Base-by-base conservation (phyloP, 768 basidiomycete species). In the Lanmaoa pseudosensibilis region DNA sequence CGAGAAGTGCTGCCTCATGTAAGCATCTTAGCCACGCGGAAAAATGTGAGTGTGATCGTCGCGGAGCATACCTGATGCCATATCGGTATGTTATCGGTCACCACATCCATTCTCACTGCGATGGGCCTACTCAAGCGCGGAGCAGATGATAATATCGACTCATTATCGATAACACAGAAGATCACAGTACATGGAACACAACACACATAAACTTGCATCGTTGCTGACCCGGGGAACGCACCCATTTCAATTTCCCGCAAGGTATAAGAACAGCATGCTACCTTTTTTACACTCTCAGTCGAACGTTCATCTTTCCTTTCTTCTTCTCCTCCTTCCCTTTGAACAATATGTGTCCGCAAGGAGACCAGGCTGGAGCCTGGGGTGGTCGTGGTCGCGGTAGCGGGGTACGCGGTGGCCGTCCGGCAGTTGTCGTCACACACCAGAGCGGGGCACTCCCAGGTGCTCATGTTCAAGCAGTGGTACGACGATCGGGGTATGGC, bases 401-500 rank as follows among this genome's bases (percentile, higher is more conserved):
- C 56, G 64, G 62, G 43, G 63, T 60, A 48, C 64, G 64, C 55
- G 64, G 68, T 38, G 72, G 72, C 36, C 61, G 68, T 37, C 60
- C 64, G 15, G 52, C 54, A 37, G 52, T 51, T 43, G 48, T 5
- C 49, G 72, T 57, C 59, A 9, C 39, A 66, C 41, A 73, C 15
- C 71, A 77, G 13, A 77, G 66, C 18, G 65, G 64, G 34, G 57
- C 63, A 44, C 66, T 74, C 23, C 71, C 71, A 46, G 65, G 58
- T 41, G 48, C 60, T 18, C 80, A 81, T 61, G 73, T 83, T 47
- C 56, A 69, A 45, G 77, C 85, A 30, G 75, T 89, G 39, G 90
- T 91, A 37, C 85, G 80, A 62, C 78, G 90, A 40, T 80, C 86
- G 30, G 80, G 77, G 37, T 88, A 80, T 63, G 90, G 87, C 23